Conservation (phyloP, 2,329 filamentous ascomycete genomes). For the Monilinia fructigena region DNA sequence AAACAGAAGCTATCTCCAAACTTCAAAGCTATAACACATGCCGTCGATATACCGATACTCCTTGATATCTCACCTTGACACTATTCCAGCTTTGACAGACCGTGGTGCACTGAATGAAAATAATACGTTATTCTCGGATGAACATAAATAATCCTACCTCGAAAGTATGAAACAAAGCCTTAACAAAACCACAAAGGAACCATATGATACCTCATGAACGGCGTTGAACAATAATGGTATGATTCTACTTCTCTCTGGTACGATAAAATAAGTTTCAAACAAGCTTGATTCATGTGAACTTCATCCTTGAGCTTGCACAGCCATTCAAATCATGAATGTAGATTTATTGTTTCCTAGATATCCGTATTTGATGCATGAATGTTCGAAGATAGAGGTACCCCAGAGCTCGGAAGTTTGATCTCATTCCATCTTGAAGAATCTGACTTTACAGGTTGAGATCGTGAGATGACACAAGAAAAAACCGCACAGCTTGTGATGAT, state of each 20-base stretch:
- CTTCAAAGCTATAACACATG: not conserved
- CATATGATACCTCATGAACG: not conserved
- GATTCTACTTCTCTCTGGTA: not conserved
- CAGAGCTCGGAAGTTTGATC: slow-evolving; percentile 6
- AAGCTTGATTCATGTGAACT: slow-evolving; percentile 11
- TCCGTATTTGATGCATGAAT: slow-evolving; percentile 11
- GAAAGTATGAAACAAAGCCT: not conserved
- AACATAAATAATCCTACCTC: not conserved
- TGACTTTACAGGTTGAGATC: not conserved
- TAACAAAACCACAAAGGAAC: not conserved
- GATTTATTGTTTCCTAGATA: not conserved
- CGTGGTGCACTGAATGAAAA: not conserved
- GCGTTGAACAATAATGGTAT: slow-evolving; percentile 4
- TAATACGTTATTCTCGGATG: slow-evolving; percentile 1
- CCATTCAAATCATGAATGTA: not conserved
- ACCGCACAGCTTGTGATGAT: not conserved
- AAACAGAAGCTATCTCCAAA: not conserved
- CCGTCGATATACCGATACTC: not conserved
- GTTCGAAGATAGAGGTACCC: not conserved
- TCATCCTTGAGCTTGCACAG: not conserved
- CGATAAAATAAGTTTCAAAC: not conserved
- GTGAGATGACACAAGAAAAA: not conserved
- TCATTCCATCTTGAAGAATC: not conserved
- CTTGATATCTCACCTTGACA: not conserved
- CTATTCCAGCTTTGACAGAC: not conserved